Conservation (phyloP, 768 basidiomycete species). For the Kwoniella dendrophila region DNA sequence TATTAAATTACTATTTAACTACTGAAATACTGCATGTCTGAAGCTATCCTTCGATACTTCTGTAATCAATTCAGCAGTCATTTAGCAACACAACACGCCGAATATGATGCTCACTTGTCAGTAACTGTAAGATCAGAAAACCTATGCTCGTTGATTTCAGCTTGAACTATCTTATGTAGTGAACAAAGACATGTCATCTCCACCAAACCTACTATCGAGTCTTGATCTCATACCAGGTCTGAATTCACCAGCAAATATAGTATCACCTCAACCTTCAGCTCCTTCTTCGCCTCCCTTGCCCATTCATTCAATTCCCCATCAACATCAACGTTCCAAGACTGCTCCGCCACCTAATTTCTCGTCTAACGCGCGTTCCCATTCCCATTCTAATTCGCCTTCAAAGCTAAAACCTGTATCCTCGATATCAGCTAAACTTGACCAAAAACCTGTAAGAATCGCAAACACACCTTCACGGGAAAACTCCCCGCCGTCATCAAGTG, state of each 20-base stretch:
- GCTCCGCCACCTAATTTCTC: slow-evolving; percentile 16
- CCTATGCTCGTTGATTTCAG: too few relatives aligned
- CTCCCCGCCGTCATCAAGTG: slow-evolving; percentile 1
- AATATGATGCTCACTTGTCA: too few relatives aligned
- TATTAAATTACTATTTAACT: too few relatives aligned
- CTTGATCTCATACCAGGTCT: slow-evolving; percentile 22
- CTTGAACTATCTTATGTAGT: too few relatives aligned
- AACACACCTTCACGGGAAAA: background rate
- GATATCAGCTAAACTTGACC: background rate
- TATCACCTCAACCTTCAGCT: slow-evolving; percentile 5
- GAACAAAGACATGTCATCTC: slow-evolving; percentile 23
- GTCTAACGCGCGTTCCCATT: background rate
- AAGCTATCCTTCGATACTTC: too few relatives aligned
- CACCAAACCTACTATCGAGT: slow-evolving; percentile 19
- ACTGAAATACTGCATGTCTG: too few relatives aligned
- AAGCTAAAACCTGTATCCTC: background rate
- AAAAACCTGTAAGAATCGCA: background rate
- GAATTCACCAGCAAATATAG: slow-evolving; percentile 9
- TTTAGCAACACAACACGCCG: too few relatives aligned
- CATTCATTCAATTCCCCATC: slow-evolving; percentile 12
- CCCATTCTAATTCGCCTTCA: background rate
- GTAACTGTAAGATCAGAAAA: too few relatives aligned
- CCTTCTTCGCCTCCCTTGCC: slow-evolving; percentile 12
- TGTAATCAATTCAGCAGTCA: too few relatives aligned
- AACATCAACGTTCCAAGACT: slow-evolving; percentile 20